phyloP scores from a whole-genome alignment of 2,329 filamentous ascomycete species.

The Gaeumannomyces tritici region DNA sequence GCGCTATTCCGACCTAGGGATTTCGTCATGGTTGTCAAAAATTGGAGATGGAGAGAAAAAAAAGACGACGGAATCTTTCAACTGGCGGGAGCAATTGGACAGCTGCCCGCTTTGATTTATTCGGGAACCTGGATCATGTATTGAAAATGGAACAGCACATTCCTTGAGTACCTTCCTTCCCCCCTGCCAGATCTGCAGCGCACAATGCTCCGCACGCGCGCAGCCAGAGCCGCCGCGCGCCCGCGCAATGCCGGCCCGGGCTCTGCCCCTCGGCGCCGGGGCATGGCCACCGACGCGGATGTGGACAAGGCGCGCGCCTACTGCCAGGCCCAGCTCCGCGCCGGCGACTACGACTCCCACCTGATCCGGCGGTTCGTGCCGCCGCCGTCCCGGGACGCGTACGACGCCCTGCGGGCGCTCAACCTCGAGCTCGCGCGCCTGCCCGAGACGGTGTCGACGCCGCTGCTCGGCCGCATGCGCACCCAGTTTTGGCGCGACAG shows the following conservation, averaged over 20 bases:
- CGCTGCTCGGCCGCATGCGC: constrained; percentile 79
- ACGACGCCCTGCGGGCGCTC: constrained; percentile 82
- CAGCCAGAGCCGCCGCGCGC: neutral
- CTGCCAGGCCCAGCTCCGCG: constrained; percentile 44
- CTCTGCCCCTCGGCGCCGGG: constrained; percentile 18
- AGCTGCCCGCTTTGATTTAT: neutral
- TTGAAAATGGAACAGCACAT: neutral
- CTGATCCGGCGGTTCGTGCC: constrained; percentile 81
- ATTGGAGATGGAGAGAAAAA: neutral
- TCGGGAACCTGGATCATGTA: neutral
- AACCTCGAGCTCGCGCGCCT: constrained; percentile 89
- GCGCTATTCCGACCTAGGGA: neutral
- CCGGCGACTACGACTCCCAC: constrained; percentile 79
- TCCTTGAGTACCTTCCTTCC: neutral
- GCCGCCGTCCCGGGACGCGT: constrained; percentile 63
- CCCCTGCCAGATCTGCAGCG: neutral
- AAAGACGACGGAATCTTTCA: neutral
- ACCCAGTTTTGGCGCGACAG: constrained; percentile 94
- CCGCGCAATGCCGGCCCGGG: neutral
- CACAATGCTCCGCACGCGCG: neutral
- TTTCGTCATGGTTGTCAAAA: constrained; percentile 4
- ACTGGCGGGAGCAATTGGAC: neutral
- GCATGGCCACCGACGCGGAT: constrained; percentile 40
- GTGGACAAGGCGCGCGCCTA: constrained; percentile 43
- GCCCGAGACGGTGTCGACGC: constrained; percentile 79